Base-by-base conservation (phyloP, 768 basidiomycete genomes). In the Xerocomellus amylosporus region DNA sequence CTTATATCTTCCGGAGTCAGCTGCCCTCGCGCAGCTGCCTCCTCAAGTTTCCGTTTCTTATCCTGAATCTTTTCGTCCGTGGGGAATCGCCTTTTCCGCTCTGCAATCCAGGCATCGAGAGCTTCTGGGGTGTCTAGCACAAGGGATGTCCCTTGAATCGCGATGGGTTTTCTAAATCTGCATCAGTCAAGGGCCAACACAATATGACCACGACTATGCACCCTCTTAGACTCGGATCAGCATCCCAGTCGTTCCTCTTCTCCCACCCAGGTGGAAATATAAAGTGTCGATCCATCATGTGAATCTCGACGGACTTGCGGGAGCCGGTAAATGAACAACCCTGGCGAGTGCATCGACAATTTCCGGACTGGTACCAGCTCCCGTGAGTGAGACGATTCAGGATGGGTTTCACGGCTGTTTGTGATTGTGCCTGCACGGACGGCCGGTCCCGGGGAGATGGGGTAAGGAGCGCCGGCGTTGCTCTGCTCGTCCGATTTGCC, bases 241-340 rank as follows among this genome's bases (percentile, higher is more conserved):
- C 84, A 64, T 90, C 90, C 89, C 90, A 91, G 30, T 86, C 86
- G 34, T 68, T 52, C 63, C 75, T 80, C 51, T 78, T 77, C 59
- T 85, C 75, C 85, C 87, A 90, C 20, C 84, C 86, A 41, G 81
- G 78, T 22, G 92, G 91, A 59, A 83, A 91, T 44, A 93, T 83
- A 40, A 93, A 77, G 68, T 93, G 91, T n/a, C 90, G 79, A 61
- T 93, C 91, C 90, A 92, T 93, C 84, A 84, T 87, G 64, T 94
- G 92, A 28, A 75, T 77, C 68, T 92, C 87, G 15, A 92, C 81
- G 24, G 82, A 74, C 65, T 89, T 88, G 38, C 75, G 73, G 4
- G 89, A 86, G 33, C 88, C 90, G 37, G 74, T 74, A 62, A 90
- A 94, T 7, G 67, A 61, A 66, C 91, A 94, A n/a, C 77, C 77